Evolutionary conservation across 148 eudicot species (phyloP), one percentile per base, ranked within the genome.

Genomic region (Rhododendron kiyosumense): DNA sequence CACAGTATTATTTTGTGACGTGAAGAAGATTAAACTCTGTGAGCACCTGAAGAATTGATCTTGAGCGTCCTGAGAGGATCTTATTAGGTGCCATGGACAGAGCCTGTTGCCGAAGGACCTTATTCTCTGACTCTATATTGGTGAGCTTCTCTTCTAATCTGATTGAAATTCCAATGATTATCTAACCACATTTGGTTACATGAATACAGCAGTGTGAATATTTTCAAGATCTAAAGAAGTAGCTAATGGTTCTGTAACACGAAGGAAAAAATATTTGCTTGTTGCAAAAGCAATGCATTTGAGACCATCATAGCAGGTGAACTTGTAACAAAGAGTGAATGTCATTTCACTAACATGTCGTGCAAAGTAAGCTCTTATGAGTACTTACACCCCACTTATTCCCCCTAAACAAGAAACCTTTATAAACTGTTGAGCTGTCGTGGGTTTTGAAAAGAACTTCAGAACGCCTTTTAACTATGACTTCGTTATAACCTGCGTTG

Each of bases 71-170:
- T 46, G 94, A 92, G 79, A 91, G 92, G 84, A 94, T 85, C 88
- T 97, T 95, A 86, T 95, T 97, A 76, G 99, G 98, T 87, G 98
- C 95, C 89, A 97, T 91, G 59, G 99, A 93, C 65, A 97, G 95
- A 89, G 99, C 95, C 87, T 97, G 99, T 87, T 97, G 99, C 81
- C 99, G 99, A 85, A 97, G 93, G 87, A 97, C 98, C 91, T 97
- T 93, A 84, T 93, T 97, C 91, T 97, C 99, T 71, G 99, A 95
- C 81, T 97, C 99, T 85, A 96, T 89, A 88, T 97, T 94, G 52
- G 90, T 80, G n/a, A 93, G 88, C 86, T 95, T 95, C 93, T 95
- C 99, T 89, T 94, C 98, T 78, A 94, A 85, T 94, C 99, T 97
- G 89, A 59, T 85, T 65, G 81, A 77, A 83, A 83, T 78, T 74